Conservation (phyloP, 2,329 filamentous ascomycete species). For the Cordyceps tenuipes region DNA sequence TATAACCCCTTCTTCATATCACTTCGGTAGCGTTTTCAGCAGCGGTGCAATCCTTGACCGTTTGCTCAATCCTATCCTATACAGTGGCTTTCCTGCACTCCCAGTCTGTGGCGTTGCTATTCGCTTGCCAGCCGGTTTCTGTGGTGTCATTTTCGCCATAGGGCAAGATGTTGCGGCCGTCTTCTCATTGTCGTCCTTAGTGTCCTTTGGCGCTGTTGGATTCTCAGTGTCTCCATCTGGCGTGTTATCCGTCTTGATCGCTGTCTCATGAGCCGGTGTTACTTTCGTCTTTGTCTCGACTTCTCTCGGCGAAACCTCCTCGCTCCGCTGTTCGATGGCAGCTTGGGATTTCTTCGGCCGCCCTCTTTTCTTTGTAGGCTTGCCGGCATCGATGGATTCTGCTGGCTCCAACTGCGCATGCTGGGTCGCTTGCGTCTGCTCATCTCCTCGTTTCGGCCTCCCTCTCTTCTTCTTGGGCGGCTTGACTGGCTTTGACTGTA, state of each 20-base stretch:
- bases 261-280: background rate
- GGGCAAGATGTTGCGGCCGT: background rate
- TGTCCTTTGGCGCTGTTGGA: background rate
- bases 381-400: background rate
- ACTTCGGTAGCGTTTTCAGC: slow-evolving; percentile 41
- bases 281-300: background rate
- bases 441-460: slow-evolving; percentile 12
- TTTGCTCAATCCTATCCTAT: slow-evolving; percentile 45
- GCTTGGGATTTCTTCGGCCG: slow-evolving; percentile 31
- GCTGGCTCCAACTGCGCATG: slow-evolving; percentile 14
- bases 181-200: background rate
- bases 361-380: slow-evolving; percentile 29
- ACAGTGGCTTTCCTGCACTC: slow-evolving; percentile 30
- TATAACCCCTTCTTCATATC: background rate
- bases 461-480: slow-evolving; percentile 14
- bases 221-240: background rate
- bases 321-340: background rate
- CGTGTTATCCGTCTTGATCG: background rate
- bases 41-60: slow-evolving; percentile 41
- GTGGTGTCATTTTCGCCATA: background rate
- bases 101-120: background rate
- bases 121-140: background rate
- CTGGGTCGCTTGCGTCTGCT: slow-evolving; percentile 13
- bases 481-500: background rate
- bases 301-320: background rate